Percentiles rank a stretch among this genome's conserved stretches.
These are phyloP conservation scores for Ilyonectria robusta DNA, from an alignment of 2,329 filamentous ascomycete genomes.

Conservation along the genomic window DNA sequence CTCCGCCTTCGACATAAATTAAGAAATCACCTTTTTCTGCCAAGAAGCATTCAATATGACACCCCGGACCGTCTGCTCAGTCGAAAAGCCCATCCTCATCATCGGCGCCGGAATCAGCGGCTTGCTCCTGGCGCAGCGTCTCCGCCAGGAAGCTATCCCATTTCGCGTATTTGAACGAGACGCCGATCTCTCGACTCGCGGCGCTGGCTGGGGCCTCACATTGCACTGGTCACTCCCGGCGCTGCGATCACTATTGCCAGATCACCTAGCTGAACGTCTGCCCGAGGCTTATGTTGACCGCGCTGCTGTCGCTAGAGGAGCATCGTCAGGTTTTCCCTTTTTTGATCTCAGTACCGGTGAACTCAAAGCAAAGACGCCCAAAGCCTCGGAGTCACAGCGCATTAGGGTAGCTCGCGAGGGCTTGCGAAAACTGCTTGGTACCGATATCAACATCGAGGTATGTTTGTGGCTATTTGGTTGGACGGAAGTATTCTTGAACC, in stretches of 20 bases:
- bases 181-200: constrained; percentile 60
- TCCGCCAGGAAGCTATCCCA: constrained; percentile 52
- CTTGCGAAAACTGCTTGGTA: constrained; percentile 61
- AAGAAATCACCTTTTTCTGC: not conserved
- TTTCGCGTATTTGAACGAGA: constrained; percentile 70
- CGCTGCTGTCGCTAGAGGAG: constrained; percentile 62
- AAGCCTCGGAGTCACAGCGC: constrained; percentile 59
- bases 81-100: constrained; percentile 50
- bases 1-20: not conserved
- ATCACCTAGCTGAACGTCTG: constrained; percentile 59
- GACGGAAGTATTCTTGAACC: not conserved
- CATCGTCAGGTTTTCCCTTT: constrained; percentile 66
- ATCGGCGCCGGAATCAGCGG: constrained; percentile 57
- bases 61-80: not conserved
- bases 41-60: not conserved
- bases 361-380: constrained; percentile 57
- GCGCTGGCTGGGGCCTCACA: constrained; percentile 74
- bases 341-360: constrained; percentile 68
- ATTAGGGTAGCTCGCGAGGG: constrained; percentile 64
- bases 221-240: constrained; percentile 73
- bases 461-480: not conserved
- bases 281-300: constrained; percentile 68
- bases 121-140: constrained; percentile 54
- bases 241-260: constrained; percentile 65
- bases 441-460: constrained; percentile 63